phyloP scores from a whole-genome alignment of 352 stramenopile genomes.

The Globisporangium carolinianum region DNA sequence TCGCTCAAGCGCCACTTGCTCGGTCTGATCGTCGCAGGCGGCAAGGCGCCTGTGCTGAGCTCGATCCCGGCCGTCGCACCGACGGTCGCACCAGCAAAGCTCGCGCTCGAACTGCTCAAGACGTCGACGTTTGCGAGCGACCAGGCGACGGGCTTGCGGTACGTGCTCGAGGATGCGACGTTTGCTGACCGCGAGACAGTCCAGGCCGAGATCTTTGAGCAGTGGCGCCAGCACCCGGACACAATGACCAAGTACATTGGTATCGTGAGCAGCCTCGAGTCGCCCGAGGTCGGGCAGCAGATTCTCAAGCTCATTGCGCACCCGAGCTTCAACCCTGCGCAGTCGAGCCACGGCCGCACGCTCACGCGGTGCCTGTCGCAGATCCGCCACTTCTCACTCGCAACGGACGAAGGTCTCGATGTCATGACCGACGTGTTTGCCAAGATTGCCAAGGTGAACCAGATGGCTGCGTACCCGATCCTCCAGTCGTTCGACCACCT shows the following conservation, averaged over 20 bases:
- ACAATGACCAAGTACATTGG: slow-evolving; percentile 80
- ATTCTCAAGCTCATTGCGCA: slow-evolving; percentile 57
- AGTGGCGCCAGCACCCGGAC: slow-evolving; percentile 65
- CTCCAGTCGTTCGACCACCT: slow-evolving; percentile 78
- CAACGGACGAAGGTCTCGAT: slow-evolving; percentile 68
- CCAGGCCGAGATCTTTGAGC: slow-evolving; percentile 59
- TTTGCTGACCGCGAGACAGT: slow-evolving; percentile 53
- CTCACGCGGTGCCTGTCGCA: slow-evolving; percentile 58
- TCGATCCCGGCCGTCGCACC: slow-evolving; percentile 33
- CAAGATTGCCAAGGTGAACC: slow-evolving; percentile 81
- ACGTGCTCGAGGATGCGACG: slow-evolving; percentile 55
- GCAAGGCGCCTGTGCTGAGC: slow-evolving; percentile 35
- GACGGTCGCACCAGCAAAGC: slow-evolving; percentile 31
- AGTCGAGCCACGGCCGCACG: slow-evolving; percentile 68
- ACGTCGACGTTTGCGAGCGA: slow-evolving; percentile 68
- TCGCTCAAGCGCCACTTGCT: slow-evolving; percentile 60
- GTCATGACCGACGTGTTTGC: slow-evolving; percentile 65
- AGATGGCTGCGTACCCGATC: slow-evolving; percentile 80
- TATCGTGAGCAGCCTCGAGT: slow-evolving; percentile 58
- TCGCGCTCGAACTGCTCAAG: slow-evolving; percentile 53
- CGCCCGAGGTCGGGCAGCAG: slow-evolving; percentile 61
- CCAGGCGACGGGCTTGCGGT: slow-evolving; percentile 48
- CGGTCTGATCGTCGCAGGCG: slow-evolving; percentile 51
- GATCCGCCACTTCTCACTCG: slow-evolving; percentile 66
- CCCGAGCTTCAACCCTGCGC: slow-evolving; percentile 66